These are phyloP conservation scores for Lichenothelia convexa DNA, from an alignment of 495 filamentous ascomycete genomes.

Conservation along the genomic window DNA sequence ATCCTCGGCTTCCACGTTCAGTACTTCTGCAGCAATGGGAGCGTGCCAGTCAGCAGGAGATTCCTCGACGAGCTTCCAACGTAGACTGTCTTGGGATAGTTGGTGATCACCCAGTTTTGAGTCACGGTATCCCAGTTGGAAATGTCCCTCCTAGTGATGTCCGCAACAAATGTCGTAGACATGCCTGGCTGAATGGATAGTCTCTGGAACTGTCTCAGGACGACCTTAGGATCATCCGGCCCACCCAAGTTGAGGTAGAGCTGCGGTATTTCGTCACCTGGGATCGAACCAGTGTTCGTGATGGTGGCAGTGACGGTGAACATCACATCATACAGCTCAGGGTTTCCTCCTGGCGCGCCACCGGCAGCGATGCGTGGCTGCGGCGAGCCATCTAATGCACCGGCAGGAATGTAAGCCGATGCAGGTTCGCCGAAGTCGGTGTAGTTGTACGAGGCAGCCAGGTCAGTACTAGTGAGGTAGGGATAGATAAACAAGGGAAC, in stretches of 20 bases:
- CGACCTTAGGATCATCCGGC: slow-evolving; percentile 44
- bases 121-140: slow-evolving; percentile 63
- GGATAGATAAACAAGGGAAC: slow-evolving; percentile 61
- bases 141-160: slow-evolving; percentile 62
- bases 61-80: slow-evolving; percentile 27
- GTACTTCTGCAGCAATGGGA: background rate
- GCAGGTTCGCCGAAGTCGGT: slow-evolving; percentile 44
- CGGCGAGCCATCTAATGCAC: slow-evolving; percentile 42
- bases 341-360: slow-evolving; percentile 63
- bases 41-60: slow-evolving; percentile 9
- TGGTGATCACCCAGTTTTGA: slow-evolving; percentile 70
- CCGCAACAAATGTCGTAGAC: slow-evolving; percentile 41
- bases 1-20: background rate
- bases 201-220: slow-evolving; percentile 67
- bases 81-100: slow-evolving; percentile 50
- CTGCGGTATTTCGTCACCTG: slow-evolving; percentile 68
- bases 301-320: slow-evolving; percentile 57
- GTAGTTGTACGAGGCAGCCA: slow-evolving; percentile 40
- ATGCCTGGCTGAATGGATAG: slow-evolving; percentile 50
- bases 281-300: slow-evolving; percentile 54
- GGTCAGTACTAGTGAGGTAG: slow-evolving; percentile 60
- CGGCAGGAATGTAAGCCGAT: slow-evolving; percentile 43
- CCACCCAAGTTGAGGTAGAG: slow-evolving; percentile 73
- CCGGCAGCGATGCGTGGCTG: slow-evolving; percentile 45
- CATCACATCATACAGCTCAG: slow-evolving; percentile 56